Evolutionary conservation across 176 grass and related monocot genomes (phyloP), one percentile per base, ranked within the genome.

Genomic region (Lolium perenne): DNA sequence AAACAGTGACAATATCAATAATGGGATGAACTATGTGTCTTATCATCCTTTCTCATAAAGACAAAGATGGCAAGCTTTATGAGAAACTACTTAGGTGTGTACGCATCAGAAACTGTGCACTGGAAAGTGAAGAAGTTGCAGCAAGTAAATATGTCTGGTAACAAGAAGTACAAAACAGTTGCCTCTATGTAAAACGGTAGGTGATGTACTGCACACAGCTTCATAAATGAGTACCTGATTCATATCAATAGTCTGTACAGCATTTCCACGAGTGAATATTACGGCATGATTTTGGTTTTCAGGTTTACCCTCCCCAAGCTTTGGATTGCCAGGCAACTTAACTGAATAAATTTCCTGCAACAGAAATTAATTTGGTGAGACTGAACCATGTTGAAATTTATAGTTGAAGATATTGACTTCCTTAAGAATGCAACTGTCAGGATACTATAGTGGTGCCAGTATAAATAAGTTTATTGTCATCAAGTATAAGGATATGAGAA

Each of bases 231-330:
- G 48, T 90, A 97, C 95, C 89, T 97, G 95, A 90, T 97, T 97
- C 95, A 97, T 97, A 88, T 97, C 95, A 82, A 97, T 97, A 40
- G 95, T 97, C 79, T 95, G 95, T 22, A 97, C 87, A 20, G 95
- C 95, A 87, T 95, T 97, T 88, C 95, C 95, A 41, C 95, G 93
- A 38, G 95, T 97, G 76, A 97, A 97, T 74, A 97, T 80, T 85
- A 97, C 79, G 16, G 95, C 93, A 95, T 97, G 95, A 77, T 97
- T 97, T 87, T 97, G 95, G 63, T 97, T 97, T 92, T 97, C 95
- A 10, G 95, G 95, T 77, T 97, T 97, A 35, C 95, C 95, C 83
- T 95, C 93, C 32, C 95, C 93, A 78, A 95, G 87, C 77, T 97
- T 97, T 61, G 93, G 93, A 88, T 97, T 89, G 64, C 95, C 95